Percentiles rank a stretch among this genome's conserved stretches.
Conservation (phyloP, 805 yeast genomes). For the Wickerhamomyces tratensis region DNA sequence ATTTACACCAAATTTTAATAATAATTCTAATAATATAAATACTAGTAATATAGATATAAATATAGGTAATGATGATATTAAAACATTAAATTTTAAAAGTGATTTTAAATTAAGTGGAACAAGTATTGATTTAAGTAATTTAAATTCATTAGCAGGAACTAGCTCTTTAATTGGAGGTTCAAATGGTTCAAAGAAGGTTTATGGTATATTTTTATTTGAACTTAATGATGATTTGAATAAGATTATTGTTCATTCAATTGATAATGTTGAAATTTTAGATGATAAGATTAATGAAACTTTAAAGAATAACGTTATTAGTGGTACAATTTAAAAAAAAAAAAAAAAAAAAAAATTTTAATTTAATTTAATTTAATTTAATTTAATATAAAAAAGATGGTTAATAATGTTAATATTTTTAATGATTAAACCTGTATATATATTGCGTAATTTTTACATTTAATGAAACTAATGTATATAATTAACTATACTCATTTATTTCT, state of each 20-base stretch:
- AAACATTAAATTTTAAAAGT: too few relatives aligned
- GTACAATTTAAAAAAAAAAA: neutral
- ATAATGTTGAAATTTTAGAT: constrained; percentile 52
- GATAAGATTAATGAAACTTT: constrained; percentile 12
- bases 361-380: too few relatives aligned
- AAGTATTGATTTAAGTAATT: constrained; percentile 3
- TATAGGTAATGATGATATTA: constrained; percentile 29
- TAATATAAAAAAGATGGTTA: too few relatives aligned
- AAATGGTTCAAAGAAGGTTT: constrained; percentile 11
- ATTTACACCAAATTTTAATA: neutral
- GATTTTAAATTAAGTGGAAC: neutral
- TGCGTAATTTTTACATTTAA: too few relatives aligned
- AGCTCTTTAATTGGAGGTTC: neutral
- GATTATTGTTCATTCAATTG: constrained; percentile 56
- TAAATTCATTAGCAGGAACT: neutral
- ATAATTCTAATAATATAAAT: too few relatives aligned
- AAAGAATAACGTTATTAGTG: neutral
- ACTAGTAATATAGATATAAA: constrained; percentile 42
- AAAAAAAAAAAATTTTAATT: too few relatives aligned
- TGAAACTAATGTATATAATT: too few relatives aligned
- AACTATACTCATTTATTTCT: too few relatives aligned
- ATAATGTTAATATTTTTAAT: too few relatives aligned
- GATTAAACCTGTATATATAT: too few relatives aligned
- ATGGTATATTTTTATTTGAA: constrained; percentile 60
- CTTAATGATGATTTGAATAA: constrained; percentile 43